Evolutionary conservation across 192 early-diverging fungal genomes (phyloP), one percentile per base, ranked within the genome.

Genomic region (Chytriomyces sp.): DNA sequence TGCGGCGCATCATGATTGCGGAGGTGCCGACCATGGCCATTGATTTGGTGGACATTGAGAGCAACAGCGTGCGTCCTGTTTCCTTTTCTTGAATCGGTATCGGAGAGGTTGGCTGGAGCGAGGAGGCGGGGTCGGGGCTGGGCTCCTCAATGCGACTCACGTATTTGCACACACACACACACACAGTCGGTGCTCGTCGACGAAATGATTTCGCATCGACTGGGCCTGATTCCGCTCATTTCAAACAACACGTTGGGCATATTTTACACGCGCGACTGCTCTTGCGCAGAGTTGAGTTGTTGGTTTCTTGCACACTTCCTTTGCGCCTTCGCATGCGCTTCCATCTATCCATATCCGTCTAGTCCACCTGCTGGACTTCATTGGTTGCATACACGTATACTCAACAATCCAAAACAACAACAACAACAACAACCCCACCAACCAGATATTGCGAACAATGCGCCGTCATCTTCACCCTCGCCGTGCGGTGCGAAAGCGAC

Each of bases 1-100:
- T 99, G 26, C 88, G 97, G 55, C 85, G 97, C 57, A 84, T 91
- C n/a, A 98, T 99, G 95, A 94, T 99, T 70, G 91, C 95, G 26
- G 97, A 99, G 75, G 95, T 99, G 25, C 93, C 95, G 12, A 99
- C 97, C 4, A 94, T 98, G 75, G 97, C 97, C 4, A 98, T 99
- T 58, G 97, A 99, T 73, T 85, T 96, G 84, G 97, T 99, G 19
- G 91, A 98, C 72, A 92, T 99, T 76, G 91, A 94, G 60, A 86
- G 84, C 8, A 99, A 99, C 82, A 92, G 93, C 33, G 80, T 84
- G 52, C 25, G 37, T 40, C 44, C 28, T 38, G 14, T 39, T 39
- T 31, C 61, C 14, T 26, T 26, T 38, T 63, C 37, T 2, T n/a
- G n/a, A n/a, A n/a, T n/a, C n/a, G n/a, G n/a, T n/a, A n/a, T n/a